These are phyloP conservation scores for Triticum aestivum DNA, from an alignment of 176 grass and related monocot species.

Conservation along the genomic window IWGSC_CS_RefSeq_v2.1 NC_057799.1:513562720-513563219, in stretches of 20 bases:
- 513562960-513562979: not conserved
- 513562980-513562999: not conserved
- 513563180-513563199: not conserved
- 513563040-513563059: not conserved
- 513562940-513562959: not conserved
- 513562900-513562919: not conserved
- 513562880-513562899: not conserved
- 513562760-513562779: not conserved
- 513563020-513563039: not conserved
- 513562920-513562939: not conserved
- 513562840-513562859: conserved; percentile 31
- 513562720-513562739: not conserved
- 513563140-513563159: no score
- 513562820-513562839: conserved; percentile 30
- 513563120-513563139: not conserved
- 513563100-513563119: not conserved
- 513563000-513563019: not conserved
- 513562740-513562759: not conserved
- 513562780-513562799: not conserved
- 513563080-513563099: not conserved
- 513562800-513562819: conserved; percentile 13
- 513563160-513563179: not conserved
- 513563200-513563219: not conserved
- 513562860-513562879: not conserved
- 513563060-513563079: not conserved